Conservation (phyloP, 2,329 filamentous ascomycete genomes). For the Teratosphaeria pseudoeucalypti region DNA sequence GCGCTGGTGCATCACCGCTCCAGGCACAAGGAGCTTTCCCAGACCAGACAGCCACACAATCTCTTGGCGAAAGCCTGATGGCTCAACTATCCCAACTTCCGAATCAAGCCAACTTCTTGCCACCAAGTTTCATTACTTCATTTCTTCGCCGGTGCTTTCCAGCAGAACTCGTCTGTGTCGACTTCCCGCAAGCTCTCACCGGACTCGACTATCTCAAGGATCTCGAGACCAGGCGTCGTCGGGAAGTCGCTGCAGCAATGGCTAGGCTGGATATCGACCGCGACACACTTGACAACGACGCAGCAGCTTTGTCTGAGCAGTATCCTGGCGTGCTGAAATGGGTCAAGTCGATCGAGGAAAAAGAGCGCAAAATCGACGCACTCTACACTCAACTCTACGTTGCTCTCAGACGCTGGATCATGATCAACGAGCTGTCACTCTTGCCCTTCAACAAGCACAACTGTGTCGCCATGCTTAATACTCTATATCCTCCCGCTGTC, state of each 20-base stretch:
- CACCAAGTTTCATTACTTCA: constrained; percentile 51
- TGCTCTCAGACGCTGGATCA: constrained; percentile 52
- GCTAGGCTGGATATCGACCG: constrained; percentile 43
- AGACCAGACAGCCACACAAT: constrained; percentile 26
- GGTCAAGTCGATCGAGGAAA: constrained; percentile 35
- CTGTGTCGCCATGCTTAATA: constrained; percentile 59
- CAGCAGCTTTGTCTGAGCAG: constrained; percentile 38
- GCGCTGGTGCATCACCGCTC: constrained; percentile 27
- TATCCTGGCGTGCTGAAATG: constrained; percentile 47
- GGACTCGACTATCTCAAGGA: constrained; percentile 57
- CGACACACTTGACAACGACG: constrained; percentile 36
- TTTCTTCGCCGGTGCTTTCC: constrained; percentile 53
- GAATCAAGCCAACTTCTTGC: constrained; percentile 50
- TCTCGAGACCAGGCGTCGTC: constrained; percentile 48
- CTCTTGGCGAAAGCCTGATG: constrained; percentile 43
- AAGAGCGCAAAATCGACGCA: constrained; percentile 42
- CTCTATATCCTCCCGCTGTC: constrained; percentile 50
- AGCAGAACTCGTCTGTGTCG: constrained; percentile 45
- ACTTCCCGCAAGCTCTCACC: constrained; percentile 56
- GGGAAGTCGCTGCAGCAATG: constrained; percentile 47
- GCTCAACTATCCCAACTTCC: constrained; percentile 48
- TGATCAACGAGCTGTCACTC: constrained; percentile 55
- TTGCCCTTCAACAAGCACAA: constrained; percentile 55
- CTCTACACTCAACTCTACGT: constrained; percentile 54
- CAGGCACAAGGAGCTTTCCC: constrained; percentile 23